Percentiles rank a stretch among this genome's conserved stretches.
Evolutionary conservation across 1,139 yeast species (phyloP).

Genomic region (Scheffersomyces illinoinensis): DNA sequence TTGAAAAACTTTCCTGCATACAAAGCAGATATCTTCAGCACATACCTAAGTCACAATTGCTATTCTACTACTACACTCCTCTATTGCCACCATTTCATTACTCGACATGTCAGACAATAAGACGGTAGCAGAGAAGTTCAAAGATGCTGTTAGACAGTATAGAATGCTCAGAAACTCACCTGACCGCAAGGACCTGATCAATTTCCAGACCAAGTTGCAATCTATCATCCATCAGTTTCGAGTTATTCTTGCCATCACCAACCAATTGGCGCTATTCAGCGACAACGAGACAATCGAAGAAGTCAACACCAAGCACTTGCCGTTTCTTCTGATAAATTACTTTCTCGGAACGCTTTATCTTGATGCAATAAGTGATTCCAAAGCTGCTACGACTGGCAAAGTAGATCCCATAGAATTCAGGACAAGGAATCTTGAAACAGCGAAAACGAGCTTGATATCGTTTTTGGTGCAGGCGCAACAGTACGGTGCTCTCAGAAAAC

Average conservation of each 20-base stretch:
- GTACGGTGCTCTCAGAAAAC: slow-evolving; percentile 42
- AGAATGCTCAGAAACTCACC: slow-evolving; percentile 6
- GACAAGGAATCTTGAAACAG: slow-evolving; percentile 37
- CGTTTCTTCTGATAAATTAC: slow-evolving; percentile 53
- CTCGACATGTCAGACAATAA: slow-evolving; percentile 1
- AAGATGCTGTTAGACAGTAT: slow-evolving; percentile 11
- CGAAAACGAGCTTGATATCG: slow-evolving; percentile 43
- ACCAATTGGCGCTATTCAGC: slow-evolving; percentile 49
- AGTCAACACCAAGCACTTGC: slow-evolving; percentile 54
- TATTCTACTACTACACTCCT: background rate
- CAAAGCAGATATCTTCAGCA: background rate
- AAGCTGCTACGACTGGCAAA: slow-evolving; percentile 6
- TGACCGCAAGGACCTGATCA: slow-evolving; percentile 26
- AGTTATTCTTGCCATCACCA: slow-evolving; percentile 25
- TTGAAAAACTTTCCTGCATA: background rate
- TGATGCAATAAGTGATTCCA: slow-evolving; percentile 4
- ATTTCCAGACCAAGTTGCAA: slow-evolving; percentile 24
- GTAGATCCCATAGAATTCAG: slow-evolving; percentile 25
- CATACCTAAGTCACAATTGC: background rate
- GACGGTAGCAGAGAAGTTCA: slow-evolving; percentile 17
- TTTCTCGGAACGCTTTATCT: slow-evolving; percentile 44
- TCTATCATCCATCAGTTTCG: slow-evolving; percentile 28
- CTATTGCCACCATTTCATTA: background rate
- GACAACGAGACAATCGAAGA: slow-evolving; percentile 61
- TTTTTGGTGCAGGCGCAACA: slow-evolving; percentile 43